Percentiles rank a stretch among this genome's conserved stretches.
These are phyloP conservation scores for Pilaira anomala DNA, from an alignment of 192 early-diverging fungal species.

Conservation along the genomic window DNA sequence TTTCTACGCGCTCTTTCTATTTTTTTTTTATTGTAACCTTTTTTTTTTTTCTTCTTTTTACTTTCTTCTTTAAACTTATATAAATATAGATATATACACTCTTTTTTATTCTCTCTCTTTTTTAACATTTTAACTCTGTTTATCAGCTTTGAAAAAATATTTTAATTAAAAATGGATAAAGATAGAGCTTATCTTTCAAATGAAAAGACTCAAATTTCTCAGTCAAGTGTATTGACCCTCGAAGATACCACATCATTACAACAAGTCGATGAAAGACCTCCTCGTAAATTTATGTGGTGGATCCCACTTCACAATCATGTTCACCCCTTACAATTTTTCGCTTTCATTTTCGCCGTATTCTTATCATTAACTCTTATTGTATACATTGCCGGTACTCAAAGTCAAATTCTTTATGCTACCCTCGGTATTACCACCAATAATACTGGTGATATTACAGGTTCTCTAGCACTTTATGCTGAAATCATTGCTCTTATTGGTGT, in stretches of 20 bases:
- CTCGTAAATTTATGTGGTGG: constrained; percentile 36
- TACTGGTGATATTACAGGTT: constrained; percentile 47
- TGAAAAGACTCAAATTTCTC: constrained; percentile 1
- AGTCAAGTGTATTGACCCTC: background rate
- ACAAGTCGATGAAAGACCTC: background rate
- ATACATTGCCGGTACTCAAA: constrained; percentile 41
- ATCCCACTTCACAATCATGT: constrained; percentile 22
- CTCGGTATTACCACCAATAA: constrained; percentile 17
- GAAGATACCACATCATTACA: background rate
- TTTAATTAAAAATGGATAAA: background rate
- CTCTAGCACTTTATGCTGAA: constrained; percentile 63
- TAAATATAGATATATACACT: background rate
- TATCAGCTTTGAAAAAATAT: background rate
- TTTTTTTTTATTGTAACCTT: background rate
- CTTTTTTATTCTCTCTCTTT: background rate
- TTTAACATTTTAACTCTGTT: background rate
- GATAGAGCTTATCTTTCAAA: background rate
- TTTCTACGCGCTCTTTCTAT: no score
- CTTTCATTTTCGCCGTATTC: constrained; percentile 34
- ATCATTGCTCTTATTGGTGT: constrained; percentile 54
- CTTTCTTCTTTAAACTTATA: background rate
- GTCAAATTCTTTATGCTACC: constrained; percentile 36
- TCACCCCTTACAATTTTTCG: constrained; percentile 25
- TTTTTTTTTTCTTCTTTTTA: background rate
- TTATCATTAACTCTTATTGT: constrained; percentile 34